Evolutionary conservation across 805 yeast species (phyloP).

Genomic region (Maudiozyma barnettii): DNA sequence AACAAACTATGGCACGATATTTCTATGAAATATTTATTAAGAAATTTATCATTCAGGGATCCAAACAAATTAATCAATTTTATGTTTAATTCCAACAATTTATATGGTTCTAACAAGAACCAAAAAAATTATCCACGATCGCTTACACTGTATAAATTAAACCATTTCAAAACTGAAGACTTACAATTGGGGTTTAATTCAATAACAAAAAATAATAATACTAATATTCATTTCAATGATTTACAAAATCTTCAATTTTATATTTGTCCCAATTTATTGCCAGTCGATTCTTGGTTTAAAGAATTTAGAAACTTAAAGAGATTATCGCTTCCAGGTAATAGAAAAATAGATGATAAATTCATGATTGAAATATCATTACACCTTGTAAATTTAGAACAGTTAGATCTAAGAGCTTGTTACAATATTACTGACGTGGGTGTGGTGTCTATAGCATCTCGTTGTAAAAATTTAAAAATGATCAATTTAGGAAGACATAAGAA

Average conservation of each 20-base stretch:
- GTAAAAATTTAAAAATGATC: constrained; percentile 46
- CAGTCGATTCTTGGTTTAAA: constrained; percentile 40
- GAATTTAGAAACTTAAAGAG: constrained; percentile 32
- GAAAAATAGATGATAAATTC: constrained; percentile 49
- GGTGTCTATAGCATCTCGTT: constrained; percentile 51
- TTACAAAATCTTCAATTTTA: constrained; percentile 69
- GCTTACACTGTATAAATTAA: constrained; percentile 47
- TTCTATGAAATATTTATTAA: constrained; percentile 45
- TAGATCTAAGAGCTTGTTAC: constrained; percentile 83
- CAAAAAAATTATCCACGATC: constrained; percentile 15
- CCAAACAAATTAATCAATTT: constrained; percentile 39
- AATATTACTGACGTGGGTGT: constrained; percentile 67
- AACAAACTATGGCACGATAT: constrained; percentile 55
- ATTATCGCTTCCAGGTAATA: constrained; percentile 61
- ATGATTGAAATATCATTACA: constrained; percentile 41
- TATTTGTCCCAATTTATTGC: constrained; percentile 67
- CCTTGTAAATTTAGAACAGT: constrained; percentile 50
- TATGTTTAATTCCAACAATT: constrained; percentile 10
- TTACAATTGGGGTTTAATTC: constrained; percentile 25
- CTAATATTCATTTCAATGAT: constrained; percentile 31
- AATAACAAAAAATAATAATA: too few relatives aligned
- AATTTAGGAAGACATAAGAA: constrained; percentile 73
- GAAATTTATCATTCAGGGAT: constrained; percentile 45
- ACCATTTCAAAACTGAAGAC: constrained; percentile 43
- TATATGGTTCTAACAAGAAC: constrained; percentile 4